Evolutionary conservation across 352 stramenopile species (phyloP), one percentile per base, ranked within the genome.

Genomic region (Aphanomyces astaci): DNA sequence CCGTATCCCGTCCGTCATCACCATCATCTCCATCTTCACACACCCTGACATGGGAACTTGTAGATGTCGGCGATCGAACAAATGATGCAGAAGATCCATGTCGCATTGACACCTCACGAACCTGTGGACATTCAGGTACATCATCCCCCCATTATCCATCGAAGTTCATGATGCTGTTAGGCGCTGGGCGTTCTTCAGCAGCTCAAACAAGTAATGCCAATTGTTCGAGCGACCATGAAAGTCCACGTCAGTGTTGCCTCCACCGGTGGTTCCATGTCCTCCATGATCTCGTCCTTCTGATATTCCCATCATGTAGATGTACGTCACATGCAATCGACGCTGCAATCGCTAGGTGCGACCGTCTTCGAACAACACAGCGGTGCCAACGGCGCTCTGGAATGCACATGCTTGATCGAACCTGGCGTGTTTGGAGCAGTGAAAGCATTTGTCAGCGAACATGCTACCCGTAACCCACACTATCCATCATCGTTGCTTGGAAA

Each of bases 211-310:
- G 81, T 96, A 48, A 94, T 99, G 70, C 90, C 94, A 15, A 96
- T 99, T 68, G 87, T 95, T 53, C 83, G 97, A 48, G 96, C 96
- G 19, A 98, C 98, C 73, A 99, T 99, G 97, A 90, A 96, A 75
- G 84, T 98, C 46, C 81, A 88, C 66, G 79, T 96, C 28, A 82
- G 88, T 13, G 78, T 85, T 1, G 76, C 87, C 2, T 49, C 72
- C 2, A n/a, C n/a, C n/a, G n/a, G 72, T 70, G 0, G 82, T 75
- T 32, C 1, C 2, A 4, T 28, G 9, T 54, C 39, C 13, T 27
- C 46, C 5, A 22, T 64, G n/a, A 9, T 25, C 7, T 19, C 25
- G 28, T 4, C 55, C 9, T 25, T 32, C 30, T 32, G 24, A 33
- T 32, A 13, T 59, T 10, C 25, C 9, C 1, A 17, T 4, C 7